phyloP scores from a whole-genome alignment of 75 land plant genomes.

The Cryptomeria japonica region DNA sequence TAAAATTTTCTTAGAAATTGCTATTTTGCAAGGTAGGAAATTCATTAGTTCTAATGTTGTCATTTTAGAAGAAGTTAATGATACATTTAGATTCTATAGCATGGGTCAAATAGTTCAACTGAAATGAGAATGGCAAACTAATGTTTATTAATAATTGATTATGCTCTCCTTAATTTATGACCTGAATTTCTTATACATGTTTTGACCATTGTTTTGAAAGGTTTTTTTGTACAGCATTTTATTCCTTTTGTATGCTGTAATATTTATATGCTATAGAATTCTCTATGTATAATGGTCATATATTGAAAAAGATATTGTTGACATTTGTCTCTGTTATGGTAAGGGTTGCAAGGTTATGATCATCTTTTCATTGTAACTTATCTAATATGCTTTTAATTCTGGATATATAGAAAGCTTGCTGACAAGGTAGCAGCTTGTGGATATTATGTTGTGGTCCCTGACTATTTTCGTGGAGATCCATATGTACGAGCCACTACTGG shows the following conservation, averaged over 20 bases:
- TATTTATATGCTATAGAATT: not conserved
- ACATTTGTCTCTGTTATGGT: not conserved
- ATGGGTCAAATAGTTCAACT: no score
- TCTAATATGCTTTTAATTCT: not conserved
- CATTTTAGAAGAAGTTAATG: no score
- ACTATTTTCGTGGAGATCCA: conserved; percentile 25
- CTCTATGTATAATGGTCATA: not conserved
- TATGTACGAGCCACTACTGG: conserved; percentile 1
- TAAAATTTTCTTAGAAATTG: no score
- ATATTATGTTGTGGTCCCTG: conserved; percentile 35
- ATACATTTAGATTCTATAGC: no score
- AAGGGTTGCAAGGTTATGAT: not conserved
- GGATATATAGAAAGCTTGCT: conserved; percentile 29
- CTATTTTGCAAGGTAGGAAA: no score
- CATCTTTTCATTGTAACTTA: not conserved
- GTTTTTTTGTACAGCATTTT: no score
- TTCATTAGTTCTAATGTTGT: no score
- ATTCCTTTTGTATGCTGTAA: not conserved
- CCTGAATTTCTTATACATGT: no score
- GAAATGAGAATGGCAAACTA: no score
- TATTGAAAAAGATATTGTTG: not conserved
- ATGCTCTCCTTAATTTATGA: no score
- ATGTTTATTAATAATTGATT: no score
- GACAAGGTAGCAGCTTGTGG: conserved; percentile 37
- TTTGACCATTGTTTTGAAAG: no score